Base-by-base conservation (phyloP, 192 early-diverging fungal genomes). In the Gaertneriomyces sp. region DNA sequence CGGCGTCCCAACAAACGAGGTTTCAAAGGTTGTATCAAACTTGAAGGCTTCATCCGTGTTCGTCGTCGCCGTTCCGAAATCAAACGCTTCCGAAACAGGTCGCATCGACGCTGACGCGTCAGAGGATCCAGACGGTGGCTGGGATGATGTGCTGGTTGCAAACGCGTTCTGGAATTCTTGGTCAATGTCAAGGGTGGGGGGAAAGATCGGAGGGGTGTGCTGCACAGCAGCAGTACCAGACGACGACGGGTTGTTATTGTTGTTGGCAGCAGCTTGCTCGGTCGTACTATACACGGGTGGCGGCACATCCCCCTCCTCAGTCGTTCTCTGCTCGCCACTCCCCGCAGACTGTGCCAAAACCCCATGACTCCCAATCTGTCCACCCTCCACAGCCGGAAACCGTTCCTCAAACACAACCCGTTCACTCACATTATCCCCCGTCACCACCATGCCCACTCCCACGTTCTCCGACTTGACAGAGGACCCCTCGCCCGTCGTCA, bases 101-200 rank as follows among this genome's bases (percentile, higher is more conserved):
- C 25, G 47, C 11, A 49, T 49, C 47, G 17, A 49, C 11, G 47
- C 17, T 0, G 47, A 12, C 17, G 47, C 12, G 2, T 12, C 12
- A 17, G 47, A 58, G 41, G 25, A 16, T 40, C 57, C 16, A 41
- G 41, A 58, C 9, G n/a, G 25, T 41, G 38, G 39, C 9, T 17
- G 9, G 39, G 20, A 16, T 6, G 9, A 19, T 42, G 57, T 0
- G 42, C 11, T 9, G 60, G 54, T 42, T 16, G 56, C 41, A 50
- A 71, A 71, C 47, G 69, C 69, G 20, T 64, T 64, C 8, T 58
- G 16, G 42, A 71, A 40, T 54, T 71, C 69, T 11, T 51, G 62
- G 4, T 71, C 69, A 43, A 71, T 58, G 43, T 71, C 63, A 3
- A 71, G 12, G 38, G 49, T 58, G 14, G 55, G 17, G 1, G 49